A percentile compares a stretch with the other conserved stretches of the same genome.
Evolutionary conservation across 371 early-diverging fungal species (phyloP).

Genomic region (Coemansia linderi): DNA sequence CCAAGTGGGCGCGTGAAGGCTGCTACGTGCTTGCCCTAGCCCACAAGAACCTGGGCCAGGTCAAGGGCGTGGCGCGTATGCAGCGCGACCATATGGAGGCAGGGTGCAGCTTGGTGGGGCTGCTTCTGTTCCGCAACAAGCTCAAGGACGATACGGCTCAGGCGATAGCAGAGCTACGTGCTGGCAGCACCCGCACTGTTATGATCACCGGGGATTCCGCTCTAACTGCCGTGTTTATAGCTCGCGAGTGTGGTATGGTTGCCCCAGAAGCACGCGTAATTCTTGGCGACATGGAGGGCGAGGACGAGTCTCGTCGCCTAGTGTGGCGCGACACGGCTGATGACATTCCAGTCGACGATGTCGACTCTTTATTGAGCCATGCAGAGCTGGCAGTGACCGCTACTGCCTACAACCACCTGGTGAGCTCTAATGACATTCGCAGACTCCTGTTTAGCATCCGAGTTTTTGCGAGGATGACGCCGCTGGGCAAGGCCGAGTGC

Average conservation of each 20-base stretch:
- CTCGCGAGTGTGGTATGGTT: slow-evolving; percentile 56
- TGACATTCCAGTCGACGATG: slow-evolving; percentile 49
- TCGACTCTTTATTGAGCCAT: slow-evolving; percentile 10
- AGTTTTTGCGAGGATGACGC: slow-evolving; percentile 79
- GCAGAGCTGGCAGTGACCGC: slow-evolving; percentile 72
- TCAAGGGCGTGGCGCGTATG: slow-evolving; percentile 44
- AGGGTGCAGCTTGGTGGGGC: slow-evolving; percentile 61
- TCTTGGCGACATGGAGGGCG: slow-evolving; percentile 57
- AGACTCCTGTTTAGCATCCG: slow-evolving; percentile 65
- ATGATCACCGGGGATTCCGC: slow-evolving; percentile 95
- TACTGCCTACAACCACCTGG: slow-evolving; percentile 62
- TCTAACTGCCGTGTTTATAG: slow-evolving; percentile 86
- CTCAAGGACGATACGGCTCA: slow-evolving; percentile 71
- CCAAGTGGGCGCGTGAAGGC: slow-evolving; percentile 62
- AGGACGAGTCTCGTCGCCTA: slow-evolving; percentile 22
- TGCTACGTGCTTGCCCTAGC: slow-evolving; percentile 76
- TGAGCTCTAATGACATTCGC: slow-evolving; percentile 22
- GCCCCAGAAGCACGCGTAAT: slow-evolving; percentile 63
- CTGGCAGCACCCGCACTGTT: slow-evolving; percentile 71
- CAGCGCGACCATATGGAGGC: slow-evolving; percentile 66
- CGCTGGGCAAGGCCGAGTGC: slow-evolving; percentile 67
- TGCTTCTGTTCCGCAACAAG: slow-evolving; percentile 80
- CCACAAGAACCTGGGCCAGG: slow-evolving; percentile 50
- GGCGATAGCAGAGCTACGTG: slow-evolving; percentile 69
- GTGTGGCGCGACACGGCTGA: slow-evolving; percentile 55